Evolutionary conservation across 768 basidiomycete species (phyloP).

Genomic region (Hypsizygus marmoreus): DNA sequence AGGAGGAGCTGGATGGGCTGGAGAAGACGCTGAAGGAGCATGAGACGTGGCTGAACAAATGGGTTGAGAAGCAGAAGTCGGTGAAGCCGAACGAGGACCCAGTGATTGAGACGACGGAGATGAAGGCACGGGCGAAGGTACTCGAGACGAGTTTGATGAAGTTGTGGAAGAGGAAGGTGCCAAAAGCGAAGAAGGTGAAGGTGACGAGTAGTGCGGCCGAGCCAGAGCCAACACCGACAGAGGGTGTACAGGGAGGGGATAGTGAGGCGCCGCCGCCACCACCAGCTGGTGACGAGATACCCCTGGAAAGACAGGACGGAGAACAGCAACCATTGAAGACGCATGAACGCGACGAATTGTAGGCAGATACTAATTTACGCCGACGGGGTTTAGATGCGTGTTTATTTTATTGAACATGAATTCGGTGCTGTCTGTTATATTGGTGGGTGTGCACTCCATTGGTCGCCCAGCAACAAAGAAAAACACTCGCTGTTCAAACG

Average conservation of each 20-base stretch:
- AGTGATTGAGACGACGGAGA: slow-evolving; percentile 81
- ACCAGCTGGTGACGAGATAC: slow-evolving; percentile 6
- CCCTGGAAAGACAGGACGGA: slow-evolving; percentile 3
- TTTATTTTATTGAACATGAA: no score
- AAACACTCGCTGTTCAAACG: no score
- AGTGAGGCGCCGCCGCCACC: slow-evolving; percentile 4
- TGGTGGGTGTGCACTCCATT: no score
- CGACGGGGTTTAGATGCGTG: not conserved
- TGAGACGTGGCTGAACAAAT: slow-evolving; percentile 80
- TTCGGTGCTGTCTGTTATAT: not conserved
- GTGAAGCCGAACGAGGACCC: slow-evolving; percentile 79
- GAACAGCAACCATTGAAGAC: slow-evolving; percentile 1
- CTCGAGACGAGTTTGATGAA: slow-evolving; percentile 76
- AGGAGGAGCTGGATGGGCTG: slow-evolving; percentile 80
- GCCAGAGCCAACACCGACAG: slow-evolving; percentile 20
- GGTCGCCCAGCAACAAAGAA: no score
- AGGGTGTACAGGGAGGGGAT: slow-evolving; percentile 10
- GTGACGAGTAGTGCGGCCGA: slow-evolving; percentile 29
- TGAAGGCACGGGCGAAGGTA: slow-evolving; percentile 80
- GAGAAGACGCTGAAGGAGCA: slow-evolving; percentile 78
- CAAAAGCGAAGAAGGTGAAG: slow-evolving; percentile 60
- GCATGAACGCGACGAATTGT: slow-evolving; percentile 6
- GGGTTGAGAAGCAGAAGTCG: slow-evolving; percentile 80
- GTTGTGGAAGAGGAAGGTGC: slow-evolving; percentile 66
- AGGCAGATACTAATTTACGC: not conserved